Evolutionary conservation across 108 stramenopile genomes (phyloP), one percentile per base, ranked within the genome.

Genomic region (Nannochloropsis gaditana): DNA sequence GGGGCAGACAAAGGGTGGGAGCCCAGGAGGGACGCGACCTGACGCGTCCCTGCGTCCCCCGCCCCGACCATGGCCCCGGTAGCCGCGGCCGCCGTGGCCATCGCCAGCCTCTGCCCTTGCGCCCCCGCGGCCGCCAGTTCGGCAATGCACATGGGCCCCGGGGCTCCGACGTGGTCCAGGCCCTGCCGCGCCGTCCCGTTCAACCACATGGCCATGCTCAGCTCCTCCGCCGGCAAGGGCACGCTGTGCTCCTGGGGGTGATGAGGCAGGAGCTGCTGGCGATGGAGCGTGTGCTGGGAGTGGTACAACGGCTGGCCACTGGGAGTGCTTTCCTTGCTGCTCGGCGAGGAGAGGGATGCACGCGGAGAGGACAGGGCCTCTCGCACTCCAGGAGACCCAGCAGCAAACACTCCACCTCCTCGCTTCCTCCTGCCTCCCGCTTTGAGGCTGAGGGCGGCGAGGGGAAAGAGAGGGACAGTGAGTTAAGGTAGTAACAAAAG

Each of bases 161-260:
- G 31, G 31, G 31, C 31, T 31, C 31, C 31, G 1, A 31, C 31
- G 31, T 31, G 31, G 31, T 31, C 31, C 31, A 31, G 31, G 31
- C 31, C 31, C 3, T 73, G 59, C n/a, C 59, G 59, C 15, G 59
- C 59, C 59, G 59, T 73, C 19, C 59, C 59, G 59, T 73, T n/a
- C 59, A 73, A 73, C 59, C 59, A 73, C n/a, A n/a, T n/a, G 19
- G 59, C 15, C 59, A 73, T 73, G 59, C 59, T 73, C 59, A 73
- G 59, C 19, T 73, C 59, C 59, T 73, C 59, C 15, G 59, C 19
- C 59, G 59, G 59, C 59, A 73, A 8, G 59, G n/a, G 4, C 59
- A 73, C 59, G n/a, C 59, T n/a, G 6, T n/a, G 19, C 15, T 73
- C 8, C n/a, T 73, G 59, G n/a, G 15, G 19, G 15, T 73, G 59